Evolutionary conservation across 768 basidiomycete genomes (phyloP).

Genomic region (Boletus pseudo-olivaceus): DNA sequence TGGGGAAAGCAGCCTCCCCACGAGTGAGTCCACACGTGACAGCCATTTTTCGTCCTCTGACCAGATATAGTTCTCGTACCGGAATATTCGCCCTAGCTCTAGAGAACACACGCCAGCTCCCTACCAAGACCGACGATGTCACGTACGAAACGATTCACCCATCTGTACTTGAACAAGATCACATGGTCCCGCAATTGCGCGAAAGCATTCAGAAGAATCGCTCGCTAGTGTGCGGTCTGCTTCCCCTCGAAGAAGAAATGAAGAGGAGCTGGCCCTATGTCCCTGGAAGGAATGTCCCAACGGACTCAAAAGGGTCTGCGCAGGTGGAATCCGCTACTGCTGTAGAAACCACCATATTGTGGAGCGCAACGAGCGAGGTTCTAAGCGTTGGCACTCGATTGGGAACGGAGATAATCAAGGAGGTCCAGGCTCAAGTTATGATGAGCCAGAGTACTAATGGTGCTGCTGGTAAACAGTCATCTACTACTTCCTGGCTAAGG

Average conservation of each 20-base stretch:
- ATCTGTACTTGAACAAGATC: slow-evolving; percentile 50
- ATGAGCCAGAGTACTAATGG: slow-evolving; percentile 9
- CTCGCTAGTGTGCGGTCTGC: slow-evolving; percentile 40
- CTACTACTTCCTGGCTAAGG: slow-evolving; percentile 23
- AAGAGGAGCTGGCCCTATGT: slow-evolving; percentile 46
- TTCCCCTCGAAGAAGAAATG: slow-evolving; percentile 52
- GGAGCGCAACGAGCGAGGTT: slow-evolving; percentile 20
- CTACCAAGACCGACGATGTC: slow-evolving; percentile 38
- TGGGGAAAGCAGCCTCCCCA: slow-evolving; percentile 67
- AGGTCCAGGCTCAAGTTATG: slow-evolving; percentile 15
- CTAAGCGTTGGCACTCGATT: slow-evolving; percentile 11
- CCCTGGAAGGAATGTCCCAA: slow-evolving; percentile 19
- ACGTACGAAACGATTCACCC: slow-evolving; percentile 62
- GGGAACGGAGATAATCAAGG: slow-evolving; percentile 21
- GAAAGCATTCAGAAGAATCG: slow-evolving; percentile 40
- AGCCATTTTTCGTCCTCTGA: neutral
- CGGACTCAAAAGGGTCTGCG: slow-evolving; percentile 7
- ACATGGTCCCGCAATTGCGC: slow-evolving; percentile 33
- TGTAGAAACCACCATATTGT: slow-evolving; percentile 5
- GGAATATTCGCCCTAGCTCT: slow-evolving; percentile 53
- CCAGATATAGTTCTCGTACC: slow-evolving; percentile 39
- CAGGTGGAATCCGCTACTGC: slow-evolving; percentile 2
- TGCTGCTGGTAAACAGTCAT: slow-evolving; percentile 9
- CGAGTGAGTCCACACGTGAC: slow-evolving; percentile 41
- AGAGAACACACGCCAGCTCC: slow-evolving; percentile 45